These are phyloP conservation scores for Lupinus albus DNA, from an alignment of 306 rosid genomes.

Conservation along the genomic window DNA sequence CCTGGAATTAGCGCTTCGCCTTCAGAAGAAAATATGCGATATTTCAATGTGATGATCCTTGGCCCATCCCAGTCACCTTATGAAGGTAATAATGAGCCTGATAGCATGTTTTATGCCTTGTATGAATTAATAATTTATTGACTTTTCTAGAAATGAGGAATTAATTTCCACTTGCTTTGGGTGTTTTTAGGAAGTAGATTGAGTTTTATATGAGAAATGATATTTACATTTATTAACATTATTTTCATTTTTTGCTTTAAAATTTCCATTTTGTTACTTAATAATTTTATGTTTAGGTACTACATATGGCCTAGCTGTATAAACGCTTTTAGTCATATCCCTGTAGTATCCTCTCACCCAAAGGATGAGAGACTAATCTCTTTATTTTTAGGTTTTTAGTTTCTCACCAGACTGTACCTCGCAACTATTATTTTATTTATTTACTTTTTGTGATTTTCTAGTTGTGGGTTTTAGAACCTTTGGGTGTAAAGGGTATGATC, in stretches of 20 bases:
- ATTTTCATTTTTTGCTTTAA: not conserved
- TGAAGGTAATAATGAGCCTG: conserved; percentile 70
- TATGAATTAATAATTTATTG: too few relatives aligned
- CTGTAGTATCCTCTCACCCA: too few relatives aligned
- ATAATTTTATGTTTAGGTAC: not conserved
- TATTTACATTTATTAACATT: too few relatives aligned
- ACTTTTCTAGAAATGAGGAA: too few relatives aligned
- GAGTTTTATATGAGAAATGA: conserved; percentile 10
- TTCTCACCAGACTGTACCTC: too few relatives aligned
- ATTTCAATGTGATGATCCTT: conserved; percentile 96
- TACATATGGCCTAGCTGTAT: not conserved
- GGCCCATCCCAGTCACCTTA: conserved; percentile 98
- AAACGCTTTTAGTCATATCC: not conserved
- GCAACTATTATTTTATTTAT: not conserved
- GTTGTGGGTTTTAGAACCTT: not conserved
- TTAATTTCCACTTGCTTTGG: not conserved
- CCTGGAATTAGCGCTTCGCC: conserved; percentile 99
- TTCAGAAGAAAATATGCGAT: conserved; percentile 94
- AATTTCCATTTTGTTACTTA: not conserved
- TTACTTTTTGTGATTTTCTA: not conserved
- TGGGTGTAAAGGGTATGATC: not conserved
- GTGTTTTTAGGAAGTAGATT: not conserved
- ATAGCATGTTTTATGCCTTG: not conserved
- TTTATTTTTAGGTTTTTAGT: too few relatives aligned
- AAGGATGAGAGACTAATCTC: too few relatives aligned